These are phyloP conservation scores for Parachlorella kessleri DNA, from an alignment of 139 green algal genomes.

Conservation along the genomic window DNA sequence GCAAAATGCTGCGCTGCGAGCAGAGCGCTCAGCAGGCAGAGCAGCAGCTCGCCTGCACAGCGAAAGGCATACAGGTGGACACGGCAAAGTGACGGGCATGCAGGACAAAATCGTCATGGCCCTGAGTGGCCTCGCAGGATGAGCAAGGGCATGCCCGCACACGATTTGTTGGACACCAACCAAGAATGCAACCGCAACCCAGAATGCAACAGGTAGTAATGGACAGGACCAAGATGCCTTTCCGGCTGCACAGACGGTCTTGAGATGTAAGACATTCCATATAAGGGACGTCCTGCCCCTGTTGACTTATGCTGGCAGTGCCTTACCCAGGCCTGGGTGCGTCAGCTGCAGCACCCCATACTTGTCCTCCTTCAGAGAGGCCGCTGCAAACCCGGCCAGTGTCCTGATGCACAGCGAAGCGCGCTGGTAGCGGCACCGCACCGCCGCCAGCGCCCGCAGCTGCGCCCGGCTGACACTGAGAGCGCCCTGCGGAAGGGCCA, in stretches of 20 bases:
- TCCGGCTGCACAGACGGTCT: neutral
- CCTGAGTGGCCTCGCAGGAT: neutral
- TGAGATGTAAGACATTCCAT: too few relatives aligned
- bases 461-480: constrained; percentile 3
- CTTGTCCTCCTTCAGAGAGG: constrained; percentile 27
- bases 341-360: constrained; percentile 42
- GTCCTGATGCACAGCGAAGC: constrained; percentile 1
- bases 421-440: constrained; percentile 18
- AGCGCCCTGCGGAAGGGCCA: neutral
- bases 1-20: constrained; percentile 9
- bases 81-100: neutral
- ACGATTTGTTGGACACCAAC: neutral
- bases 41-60: constrained; percentile 22
- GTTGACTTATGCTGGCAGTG: neutral
- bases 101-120: neutral
- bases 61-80: neutral
- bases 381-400: constrained; percentile 18
- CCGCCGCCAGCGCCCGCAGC: constrained; percentile 5
- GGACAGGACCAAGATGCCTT: too few relatives aligned
- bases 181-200: neutral
- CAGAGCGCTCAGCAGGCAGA: constrained; percentile 32
- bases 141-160: neutral
- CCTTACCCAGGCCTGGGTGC: constrained; percentile 9
- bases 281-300: neutral
- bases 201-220: too few relatives aligned